Evolutionary conservation across 2,329 filamentous ascomycete genomes (phyloP).

Genomic region (Aureobasidium sp.): DNA sequence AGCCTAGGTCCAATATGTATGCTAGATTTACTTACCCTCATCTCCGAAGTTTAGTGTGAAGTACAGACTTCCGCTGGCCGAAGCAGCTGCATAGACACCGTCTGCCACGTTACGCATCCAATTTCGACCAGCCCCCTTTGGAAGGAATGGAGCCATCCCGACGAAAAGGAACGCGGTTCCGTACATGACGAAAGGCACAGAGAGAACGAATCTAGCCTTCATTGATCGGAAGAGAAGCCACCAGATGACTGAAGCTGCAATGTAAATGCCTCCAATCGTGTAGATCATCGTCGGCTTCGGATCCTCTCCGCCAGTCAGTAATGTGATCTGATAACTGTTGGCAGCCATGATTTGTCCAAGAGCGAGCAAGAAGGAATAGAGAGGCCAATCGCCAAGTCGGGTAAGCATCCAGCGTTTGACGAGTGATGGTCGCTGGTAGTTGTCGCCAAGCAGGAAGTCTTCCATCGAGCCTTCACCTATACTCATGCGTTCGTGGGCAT

Average conservation of each 20-base stretch:
- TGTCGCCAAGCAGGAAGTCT: constrained; percentile 51
- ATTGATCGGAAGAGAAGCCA: constrained; percentile 52
- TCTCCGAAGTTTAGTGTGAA: constrained; percentile 60
- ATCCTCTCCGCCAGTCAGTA: constrained; percentile 57
- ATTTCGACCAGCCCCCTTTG: constrained; percentile 33
- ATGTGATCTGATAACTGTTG: constrained; percentile 61
- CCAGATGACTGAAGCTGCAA: constrained; percentile 53
- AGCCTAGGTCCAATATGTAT: not conserved
- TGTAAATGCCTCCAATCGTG: constrained; percentile 53
- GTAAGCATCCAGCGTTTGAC: constrained; percentile 49
- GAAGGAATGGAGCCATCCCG: constrained; percentile 51
- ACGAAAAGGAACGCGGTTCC: constrained; percentile 56
- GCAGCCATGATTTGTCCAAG: constrained; percentile 58
- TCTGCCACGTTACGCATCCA: constrained; percentile 57
- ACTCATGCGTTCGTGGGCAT: constrained; percentile 23
- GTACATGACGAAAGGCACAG: constrained; percentile 57
- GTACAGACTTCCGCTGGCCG: constrained; percentile 56
- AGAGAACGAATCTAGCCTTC: constrained; percentile 44
- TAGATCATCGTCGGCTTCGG: constrained; percentile 55
- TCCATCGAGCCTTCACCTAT: constrained; percentile 32
- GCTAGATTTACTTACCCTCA: not conserved
- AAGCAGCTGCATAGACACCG: constrained; percentile 55
- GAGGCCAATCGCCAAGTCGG: constrained; percentile 55
- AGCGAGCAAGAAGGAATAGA: constrained; percentile 56
- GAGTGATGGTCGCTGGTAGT: constrained; percentile 52